A percentile compares a stretch with the other conserved stretches of the same genome.
Evolutionary conservation across 2,329 filamentous ascomycete species (phyloP).

Genomic region (Bipolaris zeicola): DNA sequence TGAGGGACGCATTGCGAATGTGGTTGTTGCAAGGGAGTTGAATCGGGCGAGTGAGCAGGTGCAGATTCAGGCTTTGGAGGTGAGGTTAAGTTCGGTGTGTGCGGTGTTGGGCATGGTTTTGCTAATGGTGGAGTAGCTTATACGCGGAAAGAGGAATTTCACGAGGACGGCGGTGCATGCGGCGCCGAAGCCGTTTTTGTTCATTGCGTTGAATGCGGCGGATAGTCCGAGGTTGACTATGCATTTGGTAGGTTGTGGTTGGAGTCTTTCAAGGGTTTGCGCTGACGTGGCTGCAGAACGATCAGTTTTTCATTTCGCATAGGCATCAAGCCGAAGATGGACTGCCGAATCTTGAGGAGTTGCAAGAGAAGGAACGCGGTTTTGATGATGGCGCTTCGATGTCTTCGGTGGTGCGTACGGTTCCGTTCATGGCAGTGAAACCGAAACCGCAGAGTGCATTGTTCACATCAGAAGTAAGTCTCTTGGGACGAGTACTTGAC

Average conservation of each 20-base stretch:
- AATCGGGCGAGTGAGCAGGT: constrained; percentile 74
- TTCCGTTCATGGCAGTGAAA: constrained; percentile 25
- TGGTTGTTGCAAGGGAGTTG: constrained; percentile 81
- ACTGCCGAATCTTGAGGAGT: constrained; percentile 74
- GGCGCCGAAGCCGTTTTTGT: constrained; percentile 78
- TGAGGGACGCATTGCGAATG: constrained; percentile 68
- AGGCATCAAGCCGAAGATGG: constrained; percentile 76
- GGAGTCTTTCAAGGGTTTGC: constrained; percentile 24
- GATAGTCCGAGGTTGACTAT: constrained; percentile 45
- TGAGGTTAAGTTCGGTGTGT: no score
- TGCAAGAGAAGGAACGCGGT: constrained; percentile 24
- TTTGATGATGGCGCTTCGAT: constrained; percentile 40
- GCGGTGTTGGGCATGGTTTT: no score
- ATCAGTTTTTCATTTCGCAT: constrained; percentile 87
- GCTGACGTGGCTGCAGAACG: constrained; percentile 69
- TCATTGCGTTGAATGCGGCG: constrained; percentile 72
- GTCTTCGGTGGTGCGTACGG: constrained; percentile 47
- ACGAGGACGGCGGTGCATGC: constrained; percentile 74
- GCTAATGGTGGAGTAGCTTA: constrained; percentile 60
- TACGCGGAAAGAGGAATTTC: constrained; percentile 78
- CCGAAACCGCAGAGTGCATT: constrained; percentile 31
- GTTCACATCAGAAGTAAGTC: constrained; percentile 54
- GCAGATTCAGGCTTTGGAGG: constrained; percentile 77
- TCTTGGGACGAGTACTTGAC: no score
- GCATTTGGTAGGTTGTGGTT: constrained; percentile 47